These are phyloP conservation scores for Kwoniella bestiolae DNA, from an alignment of 768 basidiomycete species.

Conservation along the genomic window DNA sequence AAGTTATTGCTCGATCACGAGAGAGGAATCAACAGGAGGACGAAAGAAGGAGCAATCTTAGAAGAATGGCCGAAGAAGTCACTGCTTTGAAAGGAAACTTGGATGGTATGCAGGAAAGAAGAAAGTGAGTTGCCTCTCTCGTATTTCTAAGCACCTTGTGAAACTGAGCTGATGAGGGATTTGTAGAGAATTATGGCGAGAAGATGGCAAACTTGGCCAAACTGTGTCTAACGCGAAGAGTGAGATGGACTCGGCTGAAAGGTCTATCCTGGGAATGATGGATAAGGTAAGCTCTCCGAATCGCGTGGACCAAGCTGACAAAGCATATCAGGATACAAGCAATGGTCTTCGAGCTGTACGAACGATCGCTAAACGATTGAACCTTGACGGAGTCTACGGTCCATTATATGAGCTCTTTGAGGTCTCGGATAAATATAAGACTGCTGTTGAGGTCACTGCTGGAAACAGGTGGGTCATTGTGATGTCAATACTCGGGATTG, in stretches of 20 bases:
- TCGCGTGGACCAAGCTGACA: neutral
- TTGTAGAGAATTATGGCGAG: conserved; percentile 79
- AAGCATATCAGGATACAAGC: conserved; percentile 87
- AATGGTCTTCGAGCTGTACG: conserved; percentile 84
- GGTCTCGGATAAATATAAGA: conserved; percentile 87
- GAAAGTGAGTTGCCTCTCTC: conserved; percentile 63
- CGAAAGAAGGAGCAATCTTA: conserved; percentile 64
- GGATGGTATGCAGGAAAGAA: conserved; percentile 71
- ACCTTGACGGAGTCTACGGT: conserved; percentile 83
- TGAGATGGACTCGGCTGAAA: conserved; percentile 79
- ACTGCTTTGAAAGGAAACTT: conserved; percentile 69
- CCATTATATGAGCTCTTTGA: conserved; percentile 93
- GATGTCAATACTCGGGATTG: conserved; percentile 9
- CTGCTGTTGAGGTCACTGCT: conserved; percentile 89
- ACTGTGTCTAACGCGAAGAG: conserved; percentile 75
- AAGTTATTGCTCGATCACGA: conserved; percentile 62
- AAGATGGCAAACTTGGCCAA: conserved; percentile 85
- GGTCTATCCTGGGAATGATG: conserved; percentile 85
- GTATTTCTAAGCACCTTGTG: neutral
- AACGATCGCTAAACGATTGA: conserved; percentile 74
- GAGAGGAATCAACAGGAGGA: conserved; percentile 66
- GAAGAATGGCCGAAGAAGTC: conserved; percentile 62
- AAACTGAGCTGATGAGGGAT: conserved; percentile 3
- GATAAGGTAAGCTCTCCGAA: conserved; percentile 70
- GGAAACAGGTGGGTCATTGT: conserved; percentile 99